Evolutionary conservation across 768 basidiomycete species (phyloP).

Genomic region (Russula dissimulans): DNA sequence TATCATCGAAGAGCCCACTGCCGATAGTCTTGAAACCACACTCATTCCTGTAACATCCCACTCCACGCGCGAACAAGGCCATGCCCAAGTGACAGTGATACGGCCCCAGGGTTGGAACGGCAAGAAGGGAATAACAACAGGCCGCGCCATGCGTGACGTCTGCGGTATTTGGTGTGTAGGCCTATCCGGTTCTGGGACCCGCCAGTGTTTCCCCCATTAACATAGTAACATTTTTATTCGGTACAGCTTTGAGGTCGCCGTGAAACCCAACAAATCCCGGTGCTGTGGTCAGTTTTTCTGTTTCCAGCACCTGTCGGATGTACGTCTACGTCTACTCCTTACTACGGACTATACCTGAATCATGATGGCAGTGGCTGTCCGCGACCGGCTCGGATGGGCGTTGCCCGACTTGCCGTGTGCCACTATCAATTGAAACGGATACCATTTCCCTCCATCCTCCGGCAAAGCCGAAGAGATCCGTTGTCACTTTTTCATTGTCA

Average conservation of each 20-base stretch:
- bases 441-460: slow-evolving; percentile 18
- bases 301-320: slow-evolving; percentile 20
- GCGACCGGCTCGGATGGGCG: slow-evolving; percentile 17
- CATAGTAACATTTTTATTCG: slow-evolving; percentile 5
- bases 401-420: slow-evolving; percentile 19
- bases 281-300: slow-evolving; percentile 21
- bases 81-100: neutral
- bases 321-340: neutral
- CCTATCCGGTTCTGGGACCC: neutral
- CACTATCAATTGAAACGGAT: slow-evolving; percentile 15
- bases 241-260: slow-evolving; percentile 17
- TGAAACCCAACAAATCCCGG: slow-evolving; percentile 19
- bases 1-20: slow-evolving; percentile 13
- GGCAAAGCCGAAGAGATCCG: neutral
- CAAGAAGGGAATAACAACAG: slow-evolving; percentile 12
- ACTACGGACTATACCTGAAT: neutral
- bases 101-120: slow-evolving; percentile 15
- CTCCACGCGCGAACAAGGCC: neutral
- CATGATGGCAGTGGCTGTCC: slow-evolving; percentile 12
- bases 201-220: neutral
- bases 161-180: slow-evolving; percentile 20
- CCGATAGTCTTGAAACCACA: neutral
- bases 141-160: slow-evolving; percentile 14
- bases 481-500: neutral
- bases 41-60: neutral